Base-by-base conservation (phyloP, 768 basidiomycete genomes). In the Phylloporus arenicola region DNA sequence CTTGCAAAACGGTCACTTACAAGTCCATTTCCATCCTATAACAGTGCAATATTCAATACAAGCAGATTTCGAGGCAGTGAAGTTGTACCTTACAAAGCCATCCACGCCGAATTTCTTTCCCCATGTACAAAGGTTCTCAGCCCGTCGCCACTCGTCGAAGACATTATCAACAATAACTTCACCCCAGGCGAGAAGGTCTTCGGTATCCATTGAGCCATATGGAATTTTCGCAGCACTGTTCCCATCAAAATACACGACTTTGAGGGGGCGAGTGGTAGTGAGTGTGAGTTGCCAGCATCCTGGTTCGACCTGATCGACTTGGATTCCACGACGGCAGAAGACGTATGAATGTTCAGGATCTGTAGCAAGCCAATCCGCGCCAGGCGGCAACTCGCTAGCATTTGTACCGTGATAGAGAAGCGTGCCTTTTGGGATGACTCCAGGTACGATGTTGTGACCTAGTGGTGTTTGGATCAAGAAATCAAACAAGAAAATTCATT, bases 1-100 rank as follows among this genome's bases (percentile, higher is more conserved):
- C 20, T 9, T 22, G 9, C 13, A 7, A 25, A 22, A 45, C 10
- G n/a, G 35, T 37, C 8, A 45, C 45, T 25, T n/a, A 45, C 45
- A 45, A 37, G n/a, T 45, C 11, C 34, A 45, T 14, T n/a, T 45
- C 45, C 45, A 45, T 45, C 45, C 34, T 45, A 22, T 12, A 13
- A 39, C 3, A 20, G 12, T 6, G n/a, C n/a, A 27, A 27, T 12
- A n/a, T n/a, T 45, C 22, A 45, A 17, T 27, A 16, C n/a, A 25
- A 3, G 44, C 3, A 45, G 16, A 34, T 31, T 7, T 9, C 16
- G 34, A 10, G 27, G 45, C 6, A 22, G 12, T 14, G 11, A 33
- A 35, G 9, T 3, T 8, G 4, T 17, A 45, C 33, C 45, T 45
- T 13, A 45, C 45, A 45, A 45, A 27, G 16, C 33, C 45, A 37